These are phyloP conservation scores for Colletotrichum camelliae DNA, from an alignment of 2,329 filamentous ascomycete species.

Conservation along the genomic window DNA sequence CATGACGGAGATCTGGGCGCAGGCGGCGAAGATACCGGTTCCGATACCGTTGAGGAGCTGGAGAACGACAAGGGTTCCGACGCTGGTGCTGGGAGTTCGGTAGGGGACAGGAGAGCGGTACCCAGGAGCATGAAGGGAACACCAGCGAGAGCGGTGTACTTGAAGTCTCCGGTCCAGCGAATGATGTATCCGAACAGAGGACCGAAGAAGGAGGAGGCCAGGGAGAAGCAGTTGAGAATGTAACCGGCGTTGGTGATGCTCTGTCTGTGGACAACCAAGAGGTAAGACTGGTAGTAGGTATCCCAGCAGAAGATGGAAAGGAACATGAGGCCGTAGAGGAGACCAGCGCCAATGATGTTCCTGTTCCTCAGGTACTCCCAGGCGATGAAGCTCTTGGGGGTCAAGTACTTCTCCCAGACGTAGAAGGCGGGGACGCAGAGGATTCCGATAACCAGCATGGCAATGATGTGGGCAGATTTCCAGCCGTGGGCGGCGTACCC, in stretches of 20 bases:
- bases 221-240: conserved; percentile 37
- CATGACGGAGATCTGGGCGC: conserved; percentile 43
- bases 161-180: conserved; percentile 35
- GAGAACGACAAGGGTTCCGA: conserved; percentile 43
- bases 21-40: conserved; percentile 33
- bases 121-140: conserved; percentile 36
- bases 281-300: conserved; percentile 47
- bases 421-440: conserved; percentile 53
- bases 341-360: conserved; percentile 32
- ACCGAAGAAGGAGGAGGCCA: conserved; percentile 43
- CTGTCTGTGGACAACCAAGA: conserved; percentile 40
- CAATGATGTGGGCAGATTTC: conserved; percentile 48
- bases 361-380: conserved; percentile 48
- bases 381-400: conserved; percentile 57
- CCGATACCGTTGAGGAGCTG: conserved; percentile 44
- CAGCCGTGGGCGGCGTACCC: conserved; percentile 45
- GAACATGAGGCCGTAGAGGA: conserved; percentile 30
- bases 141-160: conserved; percentile 36
- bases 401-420: conserved; percentile 56
- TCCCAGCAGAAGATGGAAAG: conserved; percentile 37
- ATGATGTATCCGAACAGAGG: conserved; percentile 43
- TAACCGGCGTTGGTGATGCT: conserved; percentile 32
- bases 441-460: conserved; percentile 56
- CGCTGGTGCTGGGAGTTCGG: conserved; percentile 29
- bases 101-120: conserved; percentile 38